Percentiles rank a stretch among this genome's conserved stretches.
These are phyloP conservation scores for Luvunga scandens DNA, from an alignment of 345 rosid genomes.

Conservation along the genomic window DNA sequence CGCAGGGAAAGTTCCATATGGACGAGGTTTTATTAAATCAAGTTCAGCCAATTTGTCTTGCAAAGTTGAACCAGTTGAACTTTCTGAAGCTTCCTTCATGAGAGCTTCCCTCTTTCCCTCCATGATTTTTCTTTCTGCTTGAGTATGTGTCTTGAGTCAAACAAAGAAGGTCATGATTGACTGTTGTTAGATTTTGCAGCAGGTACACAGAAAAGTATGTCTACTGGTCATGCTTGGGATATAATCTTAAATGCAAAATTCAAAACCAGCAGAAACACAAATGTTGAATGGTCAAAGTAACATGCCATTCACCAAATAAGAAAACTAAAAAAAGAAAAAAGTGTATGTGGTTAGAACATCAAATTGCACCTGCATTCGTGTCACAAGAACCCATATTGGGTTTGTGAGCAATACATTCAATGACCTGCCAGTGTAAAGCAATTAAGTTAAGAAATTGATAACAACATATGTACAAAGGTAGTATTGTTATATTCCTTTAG, in stretches of 20 bases:
- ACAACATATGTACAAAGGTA: neutral
- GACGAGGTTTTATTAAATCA: conserved; percentile 49
- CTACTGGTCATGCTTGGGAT: neutral
- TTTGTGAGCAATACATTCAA: conserved; percentile 62
- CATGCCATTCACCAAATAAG: neutral
- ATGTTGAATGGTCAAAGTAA: neutral
- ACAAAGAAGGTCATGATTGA: conserved; percentile 2
- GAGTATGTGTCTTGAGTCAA: conserved; percentile 54
- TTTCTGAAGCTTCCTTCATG: conserved; percentile 44
- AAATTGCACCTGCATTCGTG: conserved; percentile 62
- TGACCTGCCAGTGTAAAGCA: conserved; percentile 40
- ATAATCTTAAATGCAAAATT: neutral
- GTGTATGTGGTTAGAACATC: neutral
- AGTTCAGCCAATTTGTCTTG: conserved; percentile 48
- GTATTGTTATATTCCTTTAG: neutral
- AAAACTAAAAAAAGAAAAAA: neutral
- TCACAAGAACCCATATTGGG: conserved; percentile 71
- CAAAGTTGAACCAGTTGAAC: conserved; percentile 31
- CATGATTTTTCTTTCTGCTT: conserved; percentile 65
- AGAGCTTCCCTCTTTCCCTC: conserved; percentile 57
- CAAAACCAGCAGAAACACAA: neutral
- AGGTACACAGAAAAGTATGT: neutral
- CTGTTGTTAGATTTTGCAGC: conserved; percentile 2
- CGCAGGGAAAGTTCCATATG: conserved; percentile 60
- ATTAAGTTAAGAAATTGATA: neutral